Base-by-base conservation (phyloP, 2,329 filamentous ascomycete species). In the Coniochaeta hoffmannii region DNA sequence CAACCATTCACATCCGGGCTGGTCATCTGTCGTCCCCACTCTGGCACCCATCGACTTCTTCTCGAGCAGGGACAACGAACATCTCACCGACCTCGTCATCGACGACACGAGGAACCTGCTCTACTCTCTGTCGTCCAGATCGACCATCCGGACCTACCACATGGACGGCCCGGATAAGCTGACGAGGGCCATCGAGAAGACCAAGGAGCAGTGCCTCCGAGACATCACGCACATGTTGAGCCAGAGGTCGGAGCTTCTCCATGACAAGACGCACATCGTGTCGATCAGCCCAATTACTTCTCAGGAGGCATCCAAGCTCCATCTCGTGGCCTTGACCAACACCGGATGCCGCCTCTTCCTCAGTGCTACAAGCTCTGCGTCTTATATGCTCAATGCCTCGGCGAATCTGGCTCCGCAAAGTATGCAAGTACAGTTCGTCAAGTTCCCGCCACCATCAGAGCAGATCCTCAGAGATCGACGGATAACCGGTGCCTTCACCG, bases 391-490 rank as follows among this genome's bases (percentile, higher is more conserved):
- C 30, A 80, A 79, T 14, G 80, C 81, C 22, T 77, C 81, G 19
- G 79, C 82, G 8, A 86, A 79, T 57, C 69, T 78, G 56, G 85
- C 89, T 0, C 92, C 94, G 0, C 92, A 89, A 63, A 97, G 90
- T 71, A 97, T 99, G 90, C 92, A 97, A 70, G 85, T 97, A n/a
- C 88, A 95, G 63, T 94, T 96, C 66, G 90, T 99, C 70, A 95
- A 94, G 67, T 96, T 96, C 57, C 94, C 95, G 1, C 94, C 94
- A 0, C 26, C 41, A 7, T 46, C 41, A 28, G 41, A 28, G 4
- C 24, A 10, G 14, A n/a, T 19, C 9, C 4, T 46, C 15, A 24
- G 41, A 46, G 70, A 75, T 36, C 73, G 71, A 57, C 71, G 61
- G 59, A 44, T 46, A 15, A 31, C 50, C 14, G 50, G 59, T 59